Base-by-base conservation (phyloP, 352 stramenopile genomes). In the Pythium pyrilobum region DNA sequence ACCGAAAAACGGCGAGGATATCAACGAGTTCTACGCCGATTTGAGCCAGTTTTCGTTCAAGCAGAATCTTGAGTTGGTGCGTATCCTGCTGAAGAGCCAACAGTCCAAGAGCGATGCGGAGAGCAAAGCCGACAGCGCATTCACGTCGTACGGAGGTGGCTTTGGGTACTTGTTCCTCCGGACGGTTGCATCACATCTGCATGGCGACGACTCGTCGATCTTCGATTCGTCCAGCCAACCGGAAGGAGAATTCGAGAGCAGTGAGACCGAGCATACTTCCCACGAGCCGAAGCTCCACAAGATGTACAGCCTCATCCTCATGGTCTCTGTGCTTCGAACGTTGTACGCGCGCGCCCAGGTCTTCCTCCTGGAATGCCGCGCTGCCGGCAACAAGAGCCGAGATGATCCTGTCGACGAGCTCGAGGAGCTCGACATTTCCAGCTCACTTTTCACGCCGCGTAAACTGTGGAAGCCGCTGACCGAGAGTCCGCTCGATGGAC, bases 231-330 rank as follows among this genome's bases (percentile, higher is more conserved):
- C 48, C 2, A 64, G 56, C 28, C 45, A 64, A 28, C 47, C 48
- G 7, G 49, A 64, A 6, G 23, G 45, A 24, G 48, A 58, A 38
- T 21, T 45, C 11, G 41, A 54, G n/a, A 36, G 8, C 18, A 32
- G 8, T 34, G 55, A 63, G 12, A 29, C n/a, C 15, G 40, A 59
- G 13, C 20, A 37, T 4, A 9, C 32, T 38, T 38, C 55, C 12
- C 74, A 79, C 39, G 66, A 78, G 36, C 68, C 67, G 33, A 86
- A 88, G 48, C 68, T 87, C 40, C 79, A 78, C 33, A 86, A 87
- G 62, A 87, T 93, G 77, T 93, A 93, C 67, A 82, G 76, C 24
- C 55, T 88, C 0, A 88, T 93, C 56, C 59, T 91, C 3, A 86
- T 93, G 72, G 81, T 90, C 15, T 89, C 81, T 4, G 72, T 93